Evolutionary conservation across 2,329 filamentous ascomycete species (phyloP).

Genomic region (Cordyceps javanica): DNA sequence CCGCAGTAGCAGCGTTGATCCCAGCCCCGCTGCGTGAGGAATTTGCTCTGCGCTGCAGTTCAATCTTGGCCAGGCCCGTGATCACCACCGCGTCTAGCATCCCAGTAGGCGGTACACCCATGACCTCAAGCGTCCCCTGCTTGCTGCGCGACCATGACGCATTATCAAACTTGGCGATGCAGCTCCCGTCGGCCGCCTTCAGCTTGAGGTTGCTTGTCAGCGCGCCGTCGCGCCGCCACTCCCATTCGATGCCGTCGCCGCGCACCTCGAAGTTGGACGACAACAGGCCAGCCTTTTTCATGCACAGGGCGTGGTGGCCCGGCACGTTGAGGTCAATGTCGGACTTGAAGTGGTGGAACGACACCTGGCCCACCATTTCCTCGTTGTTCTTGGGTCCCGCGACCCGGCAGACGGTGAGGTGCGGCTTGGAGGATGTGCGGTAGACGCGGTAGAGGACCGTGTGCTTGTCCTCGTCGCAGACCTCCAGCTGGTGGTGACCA

Average conservation of each 20-base stretch:
- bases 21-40: no score
- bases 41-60: background rate
- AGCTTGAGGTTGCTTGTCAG: background rate
- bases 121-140: background rate
- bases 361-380: constrained; percentile 28
- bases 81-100: background rate
- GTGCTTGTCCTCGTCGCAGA: background rate
- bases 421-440: constrained; percentile 5
- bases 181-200: background rate
- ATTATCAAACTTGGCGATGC: background rate
- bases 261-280: background rate
- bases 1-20: no score
- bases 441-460: constrained; percentile 5
- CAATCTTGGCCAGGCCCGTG: background rate
- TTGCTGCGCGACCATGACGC: background rate
- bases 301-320: background rate
- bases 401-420: constrained; percentile 1
- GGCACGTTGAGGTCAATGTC: constrained; percentile 9
- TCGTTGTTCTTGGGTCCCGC: background rate
- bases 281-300: background rate
- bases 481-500: background rate
- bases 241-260: background rate
- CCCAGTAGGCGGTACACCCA: background rate
- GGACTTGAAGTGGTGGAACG: constrained; percentile 39
- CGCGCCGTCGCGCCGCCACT: background rate